These are phyloP conservation scores for Podospora pseudocomata DNA, from an alignment of 495 filamentous ascomycete genomes.

Conservation along the genomic window DNA sequence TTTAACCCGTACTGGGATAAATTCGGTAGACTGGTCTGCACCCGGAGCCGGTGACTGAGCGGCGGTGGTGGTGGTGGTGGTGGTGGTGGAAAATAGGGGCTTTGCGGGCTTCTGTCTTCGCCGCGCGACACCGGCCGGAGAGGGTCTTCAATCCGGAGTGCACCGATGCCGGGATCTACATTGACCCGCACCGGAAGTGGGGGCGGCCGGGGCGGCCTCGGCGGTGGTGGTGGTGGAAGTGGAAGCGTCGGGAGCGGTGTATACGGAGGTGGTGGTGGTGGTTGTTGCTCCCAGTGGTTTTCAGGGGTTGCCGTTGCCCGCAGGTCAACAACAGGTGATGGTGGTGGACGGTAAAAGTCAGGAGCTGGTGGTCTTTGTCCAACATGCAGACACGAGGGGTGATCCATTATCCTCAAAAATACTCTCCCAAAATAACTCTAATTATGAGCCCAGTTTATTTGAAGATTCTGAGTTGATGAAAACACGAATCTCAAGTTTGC, in stretches of 20 bases:
- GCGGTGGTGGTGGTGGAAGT: constrained; percentile 3
- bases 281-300: background rate
- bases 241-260: background rate
- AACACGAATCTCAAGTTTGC: background rate
- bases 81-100: background rate
- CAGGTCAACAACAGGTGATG: background rate
- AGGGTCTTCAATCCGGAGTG: constrained; percentile 5
- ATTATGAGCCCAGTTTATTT: background rate
- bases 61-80: background rate
- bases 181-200: constrained; percentile 3
- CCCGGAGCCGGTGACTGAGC: background rate
- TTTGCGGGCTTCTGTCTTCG: background rate
- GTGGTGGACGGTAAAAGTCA: background rate
- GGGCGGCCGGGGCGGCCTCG: constrained; percentile 6
- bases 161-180: background rate
- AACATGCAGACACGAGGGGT: background rate
- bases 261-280: background rate
- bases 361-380: background rate
- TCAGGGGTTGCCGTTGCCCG: background rate
- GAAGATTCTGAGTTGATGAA: background rate
- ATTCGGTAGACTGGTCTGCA: constrained; percentile 10
- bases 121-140: background rate
- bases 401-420: background rate
- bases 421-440: background rate
- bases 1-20: constrained; percentile 1